Evolutionary conservation across 1,139 yeast species (phyloP).

Genomic region (Hemisphaericaspora xylanilytica): DNA sequence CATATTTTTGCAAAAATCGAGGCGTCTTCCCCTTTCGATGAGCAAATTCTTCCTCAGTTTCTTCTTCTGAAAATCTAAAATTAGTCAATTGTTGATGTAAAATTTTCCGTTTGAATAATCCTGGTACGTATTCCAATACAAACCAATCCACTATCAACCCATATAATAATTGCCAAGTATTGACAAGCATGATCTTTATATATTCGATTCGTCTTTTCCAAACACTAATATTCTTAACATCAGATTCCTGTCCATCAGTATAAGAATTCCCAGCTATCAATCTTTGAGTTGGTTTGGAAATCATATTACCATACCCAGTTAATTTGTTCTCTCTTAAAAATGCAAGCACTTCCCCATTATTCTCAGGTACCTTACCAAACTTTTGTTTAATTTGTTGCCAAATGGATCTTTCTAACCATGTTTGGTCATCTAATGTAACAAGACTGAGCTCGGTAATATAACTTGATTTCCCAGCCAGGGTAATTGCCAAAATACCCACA

Average conservation of each 20-base stretch:
- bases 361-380: slow-evolving; percentile 8
- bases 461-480: slow-evolving; percentile 65
- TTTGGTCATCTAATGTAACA: slow-evolving; percentile 47
- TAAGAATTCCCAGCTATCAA: slow-evolving; percentile 21
- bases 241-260: slow-evolving; percentile 13
- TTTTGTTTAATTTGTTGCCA: slow-evolving; percentile 26
- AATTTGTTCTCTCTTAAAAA: slow-evolving; percentile 19
- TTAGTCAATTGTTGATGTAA: slow-evolving; percentile 3
- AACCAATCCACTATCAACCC: slow-evolving; percentile 20
- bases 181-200: slow-evolving; percentile 18
- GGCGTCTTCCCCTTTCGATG: slow-evolving; percentile 24
- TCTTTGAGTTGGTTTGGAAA: slow-evolving; percentile 28
- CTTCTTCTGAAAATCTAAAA: slow-evolving; percentile 11
- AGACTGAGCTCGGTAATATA: slow-evolving; percentile 59
- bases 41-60: slow-evolving; percentile 23
- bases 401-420: slow-evolving; percentile 55
- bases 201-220: slow-evolving; percentile 22
- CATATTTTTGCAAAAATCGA: slow-evolving; percentile 23
- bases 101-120: slow-evolving; percentile 4
- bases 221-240: slow-evolving; percentile 17
- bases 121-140: slow-evolving; percentile 9
- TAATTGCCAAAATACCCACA: slow-evolving; percentile 60
- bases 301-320: slow-evolving; percentile 35
- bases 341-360: slow-evolving; percentile 10
- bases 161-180: slow-evolving; percentile 25